Percentiles rank a stretch among this genome's conserved stretches.
These are phyloP conservation scores for Mycena galericulata DNA, from an alignment of 768 basidiomycete genomes.

Conservation along the genomic window DNA sequence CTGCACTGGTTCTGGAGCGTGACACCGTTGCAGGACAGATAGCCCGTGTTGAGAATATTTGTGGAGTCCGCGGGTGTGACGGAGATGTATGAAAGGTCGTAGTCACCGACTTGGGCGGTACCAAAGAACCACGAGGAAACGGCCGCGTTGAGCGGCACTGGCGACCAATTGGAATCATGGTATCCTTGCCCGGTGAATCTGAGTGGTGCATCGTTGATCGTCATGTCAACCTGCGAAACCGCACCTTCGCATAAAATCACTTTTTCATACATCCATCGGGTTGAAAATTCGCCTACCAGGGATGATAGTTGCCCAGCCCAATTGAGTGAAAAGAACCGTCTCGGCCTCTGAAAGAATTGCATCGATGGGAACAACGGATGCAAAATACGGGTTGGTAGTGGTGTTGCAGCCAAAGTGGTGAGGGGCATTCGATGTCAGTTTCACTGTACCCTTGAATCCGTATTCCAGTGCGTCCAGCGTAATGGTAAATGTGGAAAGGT, in stretches of 20 bases:
- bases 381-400: conserved; percentile 37
- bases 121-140: conserved; percentile 39
- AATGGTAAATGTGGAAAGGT: conserved; percentile 32
- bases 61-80: conserved; percentile 31
- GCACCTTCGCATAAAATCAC: conserved; percentile 23
- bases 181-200: conserved; percentile 38
- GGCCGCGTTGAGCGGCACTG: conserved; percentile 35
- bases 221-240: conserved; percentile 31
- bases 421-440: conserved; percentile 29
- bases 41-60: conserved; percentile 37
- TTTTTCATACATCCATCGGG: background rate
- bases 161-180: conserved; percentile 40
- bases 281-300: conserved; percentile 29
- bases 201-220: conserved; percentile 33
- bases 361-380: conserved; percentile 10
- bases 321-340: conserved; percentile 35
- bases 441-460: conserved; percentile 34
- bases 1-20: conserved; percentile 42
- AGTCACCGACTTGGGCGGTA: conserved; percentile 37
- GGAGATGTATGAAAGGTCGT: conserved; percentile 35
- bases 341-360: conserved; percentile 31
- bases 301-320: conserved; percentile 38
- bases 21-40: conserved; percentile 36
- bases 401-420: conserved; percentile 40
- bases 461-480: conserved; percentile 27